Percentiles rank a stretch among this genome's conserved stretches.
Evolutionary conservation across 345 rosid genomes (phyloP).

Genomic region (Durio zibethinus): DNA sequence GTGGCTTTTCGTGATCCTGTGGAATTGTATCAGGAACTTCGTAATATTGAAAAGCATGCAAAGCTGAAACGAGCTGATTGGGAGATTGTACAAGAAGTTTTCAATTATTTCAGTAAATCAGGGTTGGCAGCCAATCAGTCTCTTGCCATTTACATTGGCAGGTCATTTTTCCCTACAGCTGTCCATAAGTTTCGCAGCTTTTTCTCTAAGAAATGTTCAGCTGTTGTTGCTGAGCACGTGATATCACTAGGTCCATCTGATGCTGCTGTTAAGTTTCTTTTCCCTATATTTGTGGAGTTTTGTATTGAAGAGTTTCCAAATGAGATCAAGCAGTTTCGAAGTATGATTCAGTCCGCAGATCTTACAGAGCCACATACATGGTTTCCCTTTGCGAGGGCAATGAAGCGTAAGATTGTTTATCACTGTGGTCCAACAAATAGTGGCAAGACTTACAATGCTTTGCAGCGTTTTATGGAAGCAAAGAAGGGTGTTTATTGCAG

Average conservation of each 20-base stretch:
- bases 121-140: slow-evolving; percentile 90
- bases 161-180: slow-evolving; percentile 83
- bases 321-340: slow-evolving; percentile 60
- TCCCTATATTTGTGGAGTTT: slow-evolving; percentile 82
- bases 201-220: slow-evolving; percentile 48
- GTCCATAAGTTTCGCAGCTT: slow-evolving; percentile 44
- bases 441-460: slow-evolving; percentile 88
- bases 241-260: slow-evolving; percentile 63
- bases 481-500: slow-evolving; percentile 85
- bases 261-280: slow-evolving; percentile 67
- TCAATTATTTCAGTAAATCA: slow-evolving; percentile 47
- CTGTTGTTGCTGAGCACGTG: slow-evolving; percentile 43
- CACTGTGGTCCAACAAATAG: slow-evolving; percentile 98
- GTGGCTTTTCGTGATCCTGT: slow-evolving; percentile 42
- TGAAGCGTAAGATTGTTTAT: slow-evolving; percentile 83
- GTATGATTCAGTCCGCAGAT: slow-evolving; percentile 73
- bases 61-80: slow-evolving; percentile 40
- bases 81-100: slow-evolving; percentile 47
- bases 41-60: slow-evolving; percentile 31
- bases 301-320: slow-evolving; percentile 75
- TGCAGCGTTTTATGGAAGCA: slow-evolving; percentile 90
- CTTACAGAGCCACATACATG: slow-evolving; percentile 82
- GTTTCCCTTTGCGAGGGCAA: slow-evolving; percentile 91
- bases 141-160: slow-evolving; percentile 78
- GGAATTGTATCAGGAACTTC: slow-evolving; percentile 55